Evolutionary conservation across 2,329 filamentous ascomycete genomes (phyloP).

Genomic region (Aspergillus pseudoterreus): DNA sequence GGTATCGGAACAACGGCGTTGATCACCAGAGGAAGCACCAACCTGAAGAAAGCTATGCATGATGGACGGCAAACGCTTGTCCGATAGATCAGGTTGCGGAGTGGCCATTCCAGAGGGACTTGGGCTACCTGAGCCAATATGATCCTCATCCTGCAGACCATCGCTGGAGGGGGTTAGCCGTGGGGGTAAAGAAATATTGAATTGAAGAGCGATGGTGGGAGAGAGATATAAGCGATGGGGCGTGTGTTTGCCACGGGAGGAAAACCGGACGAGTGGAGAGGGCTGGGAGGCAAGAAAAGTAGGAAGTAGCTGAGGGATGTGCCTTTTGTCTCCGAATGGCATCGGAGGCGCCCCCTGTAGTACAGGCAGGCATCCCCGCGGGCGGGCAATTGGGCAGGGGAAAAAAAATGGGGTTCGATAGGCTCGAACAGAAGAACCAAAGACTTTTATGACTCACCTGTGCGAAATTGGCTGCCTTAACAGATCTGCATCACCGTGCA

Average conservation of each 20-base stretch:
- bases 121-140: slow-evolving; percentile 68
- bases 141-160: slow-evolving; percentile 39
- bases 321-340: too few species aligned
- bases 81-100: slow-evolving; percentile 85
- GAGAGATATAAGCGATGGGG: not conserved
- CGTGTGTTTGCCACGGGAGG: slow-evolving; percentile 4
- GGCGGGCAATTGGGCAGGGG: not conserved
- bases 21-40: slow-evolving; percentile 80
- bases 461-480: slow-evolving; percentile 57
- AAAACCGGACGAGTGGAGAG: not conserved
- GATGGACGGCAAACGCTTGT: slow-evolving; percentile 94
- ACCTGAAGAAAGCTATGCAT: slow-evolving; percentile 98
- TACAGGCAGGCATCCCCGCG: too few species aligned
- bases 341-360: too few species aligned
- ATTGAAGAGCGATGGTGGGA: not conserved
- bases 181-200: not conserved
- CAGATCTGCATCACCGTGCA: slow-evolving; percentile 53
- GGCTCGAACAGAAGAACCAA: slow-evolving; percentile 2
- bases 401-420: not conserved
- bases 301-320: too few species aligned
- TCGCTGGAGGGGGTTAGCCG: slow-evolving; percentile 27
- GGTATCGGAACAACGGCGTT: slow-evolving; percentile 46
- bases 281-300: too few species aligned
- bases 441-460: slow-evolving; percentile 47
- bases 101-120: slow-evolving; percentile 90